A percentile compares a stretch with the other conserved stretches of the same genome.
phyloP scores from a whole-genome alignment of 768 basidiomycete genomes.

The Pisolithus microcarpus region DNA sequence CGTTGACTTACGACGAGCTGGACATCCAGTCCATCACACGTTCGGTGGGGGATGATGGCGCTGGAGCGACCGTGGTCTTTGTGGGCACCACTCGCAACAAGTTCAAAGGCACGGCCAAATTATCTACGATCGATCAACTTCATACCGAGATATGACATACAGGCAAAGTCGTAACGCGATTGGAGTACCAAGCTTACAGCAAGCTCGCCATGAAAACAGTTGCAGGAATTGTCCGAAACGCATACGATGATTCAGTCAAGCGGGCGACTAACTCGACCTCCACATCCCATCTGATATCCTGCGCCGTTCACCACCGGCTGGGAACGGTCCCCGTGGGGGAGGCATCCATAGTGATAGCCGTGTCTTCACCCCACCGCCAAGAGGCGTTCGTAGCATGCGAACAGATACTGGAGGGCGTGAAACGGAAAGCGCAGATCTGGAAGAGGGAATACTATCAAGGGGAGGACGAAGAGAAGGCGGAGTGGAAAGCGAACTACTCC shows the following conservation, averaged over 20 bases:
- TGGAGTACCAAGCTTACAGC: conserved; percentile 83
- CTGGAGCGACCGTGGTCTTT: conserved; percentile 71
- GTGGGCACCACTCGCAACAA: conserved; percentile 83
- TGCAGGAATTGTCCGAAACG: conserved; percentile 46
- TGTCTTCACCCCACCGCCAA: conserved; percentile 76
- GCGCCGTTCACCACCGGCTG: conserved; percentile 68
- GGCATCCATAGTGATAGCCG: conserved; percentile 79
- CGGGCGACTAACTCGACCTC: conserved; percentile 37
- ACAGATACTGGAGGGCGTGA: conserved; percentile 79
- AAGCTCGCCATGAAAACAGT: conserved; percentile 76
- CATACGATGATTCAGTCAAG: conserved; percentile 28
- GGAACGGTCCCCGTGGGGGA: conserved; percentile 73
- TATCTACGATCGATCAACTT: conserved; percentile 4
- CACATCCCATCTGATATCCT: conserved; percentile 41
- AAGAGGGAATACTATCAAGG: conserved; percentile 85
- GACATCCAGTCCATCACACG: conserved; percentile 50
- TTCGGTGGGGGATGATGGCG: conserved; percentile 54
- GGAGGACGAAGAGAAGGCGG: conserved; percentile 50
- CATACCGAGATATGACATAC: conserved; percentile 5
- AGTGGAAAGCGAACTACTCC: conserved; percentile 59
- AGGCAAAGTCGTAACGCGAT: conserved; percentile 64
- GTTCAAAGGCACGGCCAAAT: conserved; percentile 55
- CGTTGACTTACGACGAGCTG: conserved; percentile 53
- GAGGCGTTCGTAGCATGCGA: conserved; percentile 79
- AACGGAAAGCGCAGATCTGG: conserved; percentile 82